Evolutionary conservation across 1,284 basidiomycete species (phyloP), one percentile per base, ranked within the genome.

Genomic region (Laetiporus sulphureus): DNA sequence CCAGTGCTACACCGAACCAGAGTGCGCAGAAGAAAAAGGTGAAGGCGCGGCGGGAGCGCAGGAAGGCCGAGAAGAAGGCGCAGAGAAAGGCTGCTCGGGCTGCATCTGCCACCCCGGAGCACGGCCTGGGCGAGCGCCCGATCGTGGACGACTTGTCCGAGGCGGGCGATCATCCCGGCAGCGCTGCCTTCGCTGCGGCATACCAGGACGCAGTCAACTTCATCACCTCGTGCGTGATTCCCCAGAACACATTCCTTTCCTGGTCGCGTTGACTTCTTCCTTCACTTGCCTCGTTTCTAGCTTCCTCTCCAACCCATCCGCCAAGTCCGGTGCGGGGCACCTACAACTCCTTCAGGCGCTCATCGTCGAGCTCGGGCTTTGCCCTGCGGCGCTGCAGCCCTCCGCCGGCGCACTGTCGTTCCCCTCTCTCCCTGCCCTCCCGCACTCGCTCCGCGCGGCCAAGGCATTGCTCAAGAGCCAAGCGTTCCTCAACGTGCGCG

Each of bases 401-500:
- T 35, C 45, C 5, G 44, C 54, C 40, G 4, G 44, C 39, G 13
- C 44, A 46, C 32, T n/a, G n/a, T 54, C 55, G 8, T 55, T 57
- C 49, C 53, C 51, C 32, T 48, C 52, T 4, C 55, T 59, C 21
- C 56, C 58, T 24, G 56, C 59, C 29, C 64, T 83, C 5, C 84
- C 84, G 3, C 60, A 59, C 22, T 73, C 80, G 0, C 59, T 87
- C 36, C 74, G 60, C 20, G 66, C 79, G 11, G 83, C 83, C 11
- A 78, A 73, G 51, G 71, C 72, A 19, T 60, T 82, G 32, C 61
- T 88, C 34, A 86, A 81, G 60, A 65, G 74, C 4, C 67, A 68
- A 35, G 82, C 68, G 0, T 85, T 86, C 57, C 54, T 87, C 30
- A 85, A 84, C 53, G 72, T 88, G 45, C 69, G 70, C 38, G 83